Percentiles rank a stretch among this genome's conserved stretches.
Conservation (phyloP, 2,329 filamentous ascomycete genomes). For the Waltergamsia citrina region DNA sequence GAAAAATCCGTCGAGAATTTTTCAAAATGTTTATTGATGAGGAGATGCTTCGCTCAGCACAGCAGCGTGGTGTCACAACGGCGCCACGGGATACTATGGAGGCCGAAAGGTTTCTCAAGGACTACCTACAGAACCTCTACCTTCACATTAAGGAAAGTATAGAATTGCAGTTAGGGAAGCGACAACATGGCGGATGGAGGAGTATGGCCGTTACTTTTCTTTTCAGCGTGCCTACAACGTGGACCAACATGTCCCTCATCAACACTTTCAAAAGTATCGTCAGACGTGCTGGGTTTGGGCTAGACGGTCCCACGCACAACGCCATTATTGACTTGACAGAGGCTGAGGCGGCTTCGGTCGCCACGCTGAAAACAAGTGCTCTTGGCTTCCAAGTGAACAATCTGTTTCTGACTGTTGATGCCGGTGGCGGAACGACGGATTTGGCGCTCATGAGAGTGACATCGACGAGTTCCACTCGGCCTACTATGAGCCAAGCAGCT, state of each 20-base stretch:
- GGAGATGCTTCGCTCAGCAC: constrained; percentile 29
- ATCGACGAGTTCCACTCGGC: constrained; percentile 14
- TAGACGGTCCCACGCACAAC: constrained; percentile 24
- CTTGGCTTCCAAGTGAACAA: constrained; percentile 24
- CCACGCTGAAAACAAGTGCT: constrained; percentile 31
- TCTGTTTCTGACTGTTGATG: constrained; percentile 33
- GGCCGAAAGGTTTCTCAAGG: constrained; percentile 35
- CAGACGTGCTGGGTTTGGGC: constrained; percentile 36
- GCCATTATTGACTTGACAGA: constrained; percentile 35
- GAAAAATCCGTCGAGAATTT: constrained; percentile 32
- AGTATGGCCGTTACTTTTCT: constrained; percentile 38
- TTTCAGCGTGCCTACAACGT: constrained; percentile 49
- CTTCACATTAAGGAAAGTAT: constrained; percentile 35
- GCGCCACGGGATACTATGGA: constrained; percentile 29
- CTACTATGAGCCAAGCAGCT: constrained; percentile 22
- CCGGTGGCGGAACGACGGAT: constrained; percentile 36
- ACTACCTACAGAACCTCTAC: constrained; percentile 40
- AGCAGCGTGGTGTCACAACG: constrained; percentile 30
- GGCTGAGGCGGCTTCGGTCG: constrained; percentile 36
- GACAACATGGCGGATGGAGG: constrained; percentile 28
- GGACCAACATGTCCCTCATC: constrained; percentile 37
- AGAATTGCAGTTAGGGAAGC: no score
- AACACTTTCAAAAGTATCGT: constrained; percentile 40
- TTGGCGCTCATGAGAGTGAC: constrained; percentile 31
- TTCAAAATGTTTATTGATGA: constrained; percentile 47